Conservation (phyloP, 805 yeast species). For the Kuraishia ogatae region DNA sequence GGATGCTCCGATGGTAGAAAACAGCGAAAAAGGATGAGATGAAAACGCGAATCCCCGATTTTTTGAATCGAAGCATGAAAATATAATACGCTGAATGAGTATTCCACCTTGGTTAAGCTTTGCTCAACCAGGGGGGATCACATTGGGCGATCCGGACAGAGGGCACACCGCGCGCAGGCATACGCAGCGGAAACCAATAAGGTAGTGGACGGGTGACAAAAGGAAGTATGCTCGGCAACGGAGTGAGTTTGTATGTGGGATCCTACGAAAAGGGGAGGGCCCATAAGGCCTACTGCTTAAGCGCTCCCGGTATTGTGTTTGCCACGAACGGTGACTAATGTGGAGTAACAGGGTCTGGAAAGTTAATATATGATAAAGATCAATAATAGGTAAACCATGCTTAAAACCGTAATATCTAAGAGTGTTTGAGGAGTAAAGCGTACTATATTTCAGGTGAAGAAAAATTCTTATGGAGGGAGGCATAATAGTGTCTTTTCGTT, state of each 20-base stretch:
- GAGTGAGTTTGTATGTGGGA: background rate
- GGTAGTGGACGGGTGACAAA: too few species aligned
- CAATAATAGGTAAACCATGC: too few species aligned
- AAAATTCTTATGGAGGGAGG: background rate
- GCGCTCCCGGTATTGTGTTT: background rate
- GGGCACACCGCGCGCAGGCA: too few species aligned
- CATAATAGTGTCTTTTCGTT: background rate
- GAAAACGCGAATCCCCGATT: background rate
- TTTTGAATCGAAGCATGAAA: background rate
- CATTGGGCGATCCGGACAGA: too few species aligned
- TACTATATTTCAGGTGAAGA: too few species aligned
- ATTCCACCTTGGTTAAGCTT: too few species aligned
- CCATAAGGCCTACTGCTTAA: background rate
- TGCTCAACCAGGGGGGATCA: too few species aligned
- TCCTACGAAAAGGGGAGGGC: background rate
- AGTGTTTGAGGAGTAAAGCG: too few species aligned
- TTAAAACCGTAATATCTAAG: too few species aligned
- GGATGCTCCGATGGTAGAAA: background rate
- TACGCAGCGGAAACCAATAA: too few species aligned
- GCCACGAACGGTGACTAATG: background rate
- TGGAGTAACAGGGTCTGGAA: background rate
- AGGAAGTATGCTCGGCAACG: too few species aligned
- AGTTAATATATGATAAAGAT: background rate
- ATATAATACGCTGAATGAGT: background rate
- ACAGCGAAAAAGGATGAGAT: background rate